These are phyloP conservation scores for Penicillium subrubescens DNA, from an alignment of 495 filamentous ascomycete genomes.

Conservation along the genomic window DNA sequence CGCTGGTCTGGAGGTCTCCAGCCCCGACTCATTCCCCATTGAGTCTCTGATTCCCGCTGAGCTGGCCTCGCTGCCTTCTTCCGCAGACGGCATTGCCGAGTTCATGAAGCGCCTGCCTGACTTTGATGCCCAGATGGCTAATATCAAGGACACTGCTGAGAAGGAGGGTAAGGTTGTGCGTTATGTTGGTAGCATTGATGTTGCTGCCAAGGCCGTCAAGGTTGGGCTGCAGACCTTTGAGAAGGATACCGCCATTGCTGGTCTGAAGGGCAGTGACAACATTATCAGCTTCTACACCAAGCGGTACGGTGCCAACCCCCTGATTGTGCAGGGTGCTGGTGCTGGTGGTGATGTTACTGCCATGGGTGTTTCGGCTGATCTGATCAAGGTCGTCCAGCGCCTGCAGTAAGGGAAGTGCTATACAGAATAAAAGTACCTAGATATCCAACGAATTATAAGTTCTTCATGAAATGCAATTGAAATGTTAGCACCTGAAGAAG, in stretches of 20 bases:
- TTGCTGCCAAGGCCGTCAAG: conserved; percentile 71
- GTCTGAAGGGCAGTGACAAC: conserved; percentile 94
- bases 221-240: conserved; percentile 89
- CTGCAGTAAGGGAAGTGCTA: conserved; percentile 27
- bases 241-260: conserved; percentile 81
- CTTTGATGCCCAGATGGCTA: conserved; percentile 84
- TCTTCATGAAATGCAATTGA: conserved; percentile 5
- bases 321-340: conserved; percentile 93
- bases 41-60: conserved; percentile 86
- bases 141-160: conserved; percentile 74
- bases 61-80: conserved; percentile 71
- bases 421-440: conserved; percentile 14
- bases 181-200: conserved; percentile 91
- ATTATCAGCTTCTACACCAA: conserved; percentile 98
- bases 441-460: conserved; percentile 9
- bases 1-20: conserved; percentile 73
- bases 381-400: conserved; percentile 76
- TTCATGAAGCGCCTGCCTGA: conserved; percentile 76
- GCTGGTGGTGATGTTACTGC: conserved; percentile 95
- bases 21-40: conserved; percentile 84
- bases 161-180: conserved; percentile 87
- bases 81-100: conserved; percentile 60
- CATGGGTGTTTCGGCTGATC: conserved; percentile 89
- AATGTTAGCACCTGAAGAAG: not conserved
- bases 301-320: conserved; percentile 83